These are phyloP conservation scores for Lactarius indigo DNA, from an alignment of 768 basidiomycete species.

Conservation along the genomic window DNA sequence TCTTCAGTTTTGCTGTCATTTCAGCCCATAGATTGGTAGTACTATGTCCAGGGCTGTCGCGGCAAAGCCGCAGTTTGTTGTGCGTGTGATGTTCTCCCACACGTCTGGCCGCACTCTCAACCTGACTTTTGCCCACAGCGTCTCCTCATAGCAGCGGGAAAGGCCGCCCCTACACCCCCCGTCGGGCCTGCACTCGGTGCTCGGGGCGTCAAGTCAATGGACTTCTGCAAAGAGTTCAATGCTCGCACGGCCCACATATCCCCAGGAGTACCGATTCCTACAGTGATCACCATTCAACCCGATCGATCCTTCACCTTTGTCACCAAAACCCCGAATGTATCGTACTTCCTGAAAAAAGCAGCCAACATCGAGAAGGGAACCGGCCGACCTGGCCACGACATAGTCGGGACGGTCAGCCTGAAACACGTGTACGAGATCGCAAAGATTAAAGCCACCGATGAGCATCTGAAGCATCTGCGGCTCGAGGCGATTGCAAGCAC, in stretches of 20 bases:
- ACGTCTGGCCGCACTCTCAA: constrained; percentile 1
- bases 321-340: constrained; percentile 86
- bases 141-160: constrained; percentile 85
- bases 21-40: constrained; percentile 4
- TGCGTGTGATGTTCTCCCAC: constrained; percentile 38
- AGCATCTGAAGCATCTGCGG: constrained; percentile 80
- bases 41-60: constrained; percentile 67
- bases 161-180: constrained; percentile 93
- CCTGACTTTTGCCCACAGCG: constrained; percentile 45
- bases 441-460: constrained; percentile 91
- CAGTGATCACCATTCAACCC: constrained; percentile 88
- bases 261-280: constrained; percentile 84
- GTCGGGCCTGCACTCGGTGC: constrained; percentile 97
- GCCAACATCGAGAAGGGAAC: constrained; percentile 90
- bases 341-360: constrained; percentile 88
- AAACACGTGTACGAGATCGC: constrained; percentile 99
- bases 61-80: constrained; percentile 72
- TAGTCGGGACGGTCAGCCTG: constrained; percentile 77
- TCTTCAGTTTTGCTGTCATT: not conserved
- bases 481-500: constrained; percentile 87
- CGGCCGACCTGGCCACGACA: constrained; percentile 74
- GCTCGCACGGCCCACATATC: constrained; percentile 89
- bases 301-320: constrained; percentile 94
- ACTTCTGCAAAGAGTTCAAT: constrained; percentile 99
- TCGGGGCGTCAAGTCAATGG: constrained; percentile 98